Base-by-base conservation (phyloP, 2,329 filamentous ascomycete genomes). In the Trichoderma sp. region DNA sequence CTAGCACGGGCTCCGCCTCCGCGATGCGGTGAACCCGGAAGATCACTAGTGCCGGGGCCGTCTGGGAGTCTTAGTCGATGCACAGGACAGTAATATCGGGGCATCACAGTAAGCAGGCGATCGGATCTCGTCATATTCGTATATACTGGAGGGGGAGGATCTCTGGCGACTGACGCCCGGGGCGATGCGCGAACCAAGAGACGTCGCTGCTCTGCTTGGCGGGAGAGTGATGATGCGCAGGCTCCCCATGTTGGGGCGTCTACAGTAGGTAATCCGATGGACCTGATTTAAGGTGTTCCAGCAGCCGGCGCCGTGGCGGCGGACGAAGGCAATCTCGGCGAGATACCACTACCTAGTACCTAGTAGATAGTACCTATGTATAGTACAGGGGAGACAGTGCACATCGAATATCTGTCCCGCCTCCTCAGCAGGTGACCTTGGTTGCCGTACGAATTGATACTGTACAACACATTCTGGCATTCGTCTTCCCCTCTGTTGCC, bases 61-160 rank as follows among this genome's bases (percentile, higher is more conserved):
- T 56, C 50, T n/a, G 22, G 17, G 27, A 19, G 29, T 34, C 50
- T 68, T 68, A 68, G 67, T 65, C 67, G 60, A 68, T 68, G 67
- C 67, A 39, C 34, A 64, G 29, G 39, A 19, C 39, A 53, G 52
- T 65, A 65, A 68, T 64, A 67, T 45, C 29, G 45, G 29, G 48
- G 58, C 65, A 29, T 57, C 50, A 42, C 27, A 68, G 67, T 65
- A 52, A 65, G 59, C 59, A 64, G 58, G 45, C 42, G 19, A 67
- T 67, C 54, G 22, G 63, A 56, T 53, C 25, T 65, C 37, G 52
- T 48, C 27, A 45, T 57, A 32, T 48, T 25, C n/a, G n/a, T n/a
- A n/a, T n/a, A n/a, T n/a, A n/a, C n/a, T 37, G 19, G 5, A 32
- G 13, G 35, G 19, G 5, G 22, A 8, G 35, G 10, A 32, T 54